Evolutionary conservation across 768 basidiomycete species (phyloP).

Genomic region (Tricholoma saponaceum): DNA sequence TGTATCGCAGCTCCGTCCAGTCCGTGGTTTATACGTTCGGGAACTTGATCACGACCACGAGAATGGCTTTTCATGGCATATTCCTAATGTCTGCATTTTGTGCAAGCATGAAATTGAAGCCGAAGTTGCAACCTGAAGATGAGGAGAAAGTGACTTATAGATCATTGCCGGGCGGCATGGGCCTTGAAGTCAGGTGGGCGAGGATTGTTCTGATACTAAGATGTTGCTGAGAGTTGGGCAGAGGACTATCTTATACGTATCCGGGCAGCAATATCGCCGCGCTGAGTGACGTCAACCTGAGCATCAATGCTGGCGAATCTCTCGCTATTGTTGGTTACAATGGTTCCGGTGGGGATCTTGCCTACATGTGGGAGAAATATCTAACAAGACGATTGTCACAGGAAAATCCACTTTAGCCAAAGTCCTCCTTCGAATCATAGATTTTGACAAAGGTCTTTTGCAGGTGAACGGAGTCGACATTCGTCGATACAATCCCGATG

Average conservation of each 20-base stretch:
- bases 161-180: conserved; percentile 52
- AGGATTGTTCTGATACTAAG: conserved; percentile 3
- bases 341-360: conserved; percentile 59
- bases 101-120: conserved; percentile 68
- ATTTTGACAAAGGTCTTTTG: conserved; percentile 68
- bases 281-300: conserved; percentile 65
- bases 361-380: background rate
- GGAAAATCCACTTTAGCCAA: conserved; percentile 89
- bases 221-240: conserved; percentile 14
- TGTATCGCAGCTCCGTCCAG: conserved; percentile 77
- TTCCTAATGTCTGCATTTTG: conserved; percentile 87
- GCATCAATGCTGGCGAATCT: conserved; percentile 68
- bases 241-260: conserved; percentile 65
- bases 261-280: conserved; percentile 69
- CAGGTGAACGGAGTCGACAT: conserved; percentile 69
- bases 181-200: conserved; percentile 64
- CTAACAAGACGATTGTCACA: conserved; percentile 24
- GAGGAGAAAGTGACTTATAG: conserved; percentile 49
- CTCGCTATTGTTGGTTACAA: conserved; percentile 86
- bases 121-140: conserved; percentile 58
- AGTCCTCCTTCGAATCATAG: conserved; percentile 71
- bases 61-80: conserved; percentile 79
- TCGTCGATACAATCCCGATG: conserved; percentile 57
- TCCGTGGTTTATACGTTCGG: conserved; percentile 64
- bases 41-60: conserved; percentile 56